Evolutionary conservation across 75 land plant species (phyloP).

Genomic region (Adiantum capillusveneris): DNA sequence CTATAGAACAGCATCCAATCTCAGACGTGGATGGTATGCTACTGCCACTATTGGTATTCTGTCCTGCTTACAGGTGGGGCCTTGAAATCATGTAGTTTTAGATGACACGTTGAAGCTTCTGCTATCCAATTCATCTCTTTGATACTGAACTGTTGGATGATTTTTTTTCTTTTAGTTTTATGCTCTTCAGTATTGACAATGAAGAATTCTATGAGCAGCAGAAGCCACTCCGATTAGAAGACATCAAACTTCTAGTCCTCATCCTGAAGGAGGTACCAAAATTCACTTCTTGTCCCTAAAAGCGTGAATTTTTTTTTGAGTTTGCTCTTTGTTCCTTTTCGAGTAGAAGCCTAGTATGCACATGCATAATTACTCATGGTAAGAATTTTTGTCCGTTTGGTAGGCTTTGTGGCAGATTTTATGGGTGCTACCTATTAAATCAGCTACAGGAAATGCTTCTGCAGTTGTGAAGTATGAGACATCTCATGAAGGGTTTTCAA

Average conservation of each 20-base stretch:
- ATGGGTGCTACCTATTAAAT: conserved; percentile 53
- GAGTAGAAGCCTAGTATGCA: too few species aligned
- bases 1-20: conserved; percentile 1
- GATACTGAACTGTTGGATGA: too few species aligned
- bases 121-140: too few species aligned
- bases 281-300: too few species aligned
- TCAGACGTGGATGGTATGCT: conserved; percentile 47
- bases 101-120: too few species aligned
- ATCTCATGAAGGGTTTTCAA: conserved; percentile 28
- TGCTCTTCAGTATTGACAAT: conserved; percentile 81
- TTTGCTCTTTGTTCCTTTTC: too few species aligned
- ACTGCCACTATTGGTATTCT: conserved; percentile 80
- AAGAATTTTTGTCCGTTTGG: neutral
- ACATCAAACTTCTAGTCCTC: conserved; percentile 55
- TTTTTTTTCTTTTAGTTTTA: conserved; percentile 42
- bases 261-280: conserved; percentile 68
- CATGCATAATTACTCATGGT: too few species aligned
- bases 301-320: too few species aligned
- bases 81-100: too few species aligned
- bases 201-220: conserved; percentile 97
- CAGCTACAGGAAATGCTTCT: conserved; percentile 16
- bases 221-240: conserved; percentile 67
- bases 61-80: conserved; percentile 93
- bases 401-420: conserved; percentile 93
- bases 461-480: conserved; percentile 3